These are phyloP conservation scores for Dalechampia spathulata DNA, from an alignment of 441 rosid genomes.

Conservation along the genomic window DNA sequence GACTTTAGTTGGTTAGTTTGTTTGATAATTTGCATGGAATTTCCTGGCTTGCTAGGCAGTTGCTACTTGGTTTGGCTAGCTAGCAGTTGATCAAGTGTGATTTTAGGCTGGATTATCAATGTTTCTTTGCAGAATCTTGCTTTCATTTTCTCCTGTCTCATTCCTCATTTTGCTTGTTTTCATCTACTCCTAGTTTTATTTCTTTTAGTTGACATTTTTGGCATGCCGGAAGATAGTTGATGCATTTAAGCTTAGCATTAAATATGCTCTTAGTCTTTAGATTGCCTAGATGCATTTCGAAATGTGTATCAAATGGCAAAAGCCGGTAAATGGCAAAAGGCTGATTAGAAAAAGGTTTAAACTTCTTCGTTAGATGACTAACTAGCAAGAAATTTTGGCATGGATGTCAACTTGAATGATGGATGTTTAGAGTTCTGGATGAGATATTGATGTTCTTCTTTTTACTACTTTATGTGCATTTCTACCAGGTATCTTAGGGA, in stretches of 20 bases:
- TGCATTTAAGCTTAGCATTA: background rate
- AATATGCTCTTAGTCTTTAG: background rate
- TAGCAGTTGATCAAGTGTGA: background rate
- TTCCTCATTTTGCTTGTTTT: too few relatives aligned
- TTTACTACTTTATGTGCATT: background rate
- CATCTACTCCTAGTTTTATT: background rate
- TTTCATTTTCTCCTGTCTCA: background rate
- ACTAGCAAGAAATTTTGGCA: background rate
- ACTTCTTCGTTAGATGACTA: too few relatives aligned
- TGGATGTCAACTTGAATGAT: background rate
- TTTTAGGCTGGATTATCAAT: too few relatives aligned
- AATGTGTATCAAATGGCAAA: too few relatives aligned
- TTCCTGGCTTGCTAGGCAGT: background rate
- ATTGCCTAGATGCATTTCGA: too few relatives aligned
- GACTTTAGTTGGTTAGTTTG: background rate
- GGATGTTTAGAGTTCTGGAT: background rate
- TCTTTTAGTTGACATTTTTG: too few relatives aligned
- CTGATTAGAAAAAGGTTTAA: too few relatives aligned
- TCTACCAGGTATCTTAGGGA: constrained; percentile 56
- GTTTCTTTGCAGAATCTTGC: background rate
- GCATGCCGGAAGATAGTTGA: background rate
- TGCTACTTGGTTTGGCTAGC: background rate
- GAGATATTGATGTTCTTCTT: background rate
- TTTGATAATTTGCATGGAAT: background rate
- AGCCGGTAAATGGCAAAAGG: too few relatives aligned